phyloP scores from a whole-genome alignment of 208 protist species.

The Leishmania turanica region DNA sequence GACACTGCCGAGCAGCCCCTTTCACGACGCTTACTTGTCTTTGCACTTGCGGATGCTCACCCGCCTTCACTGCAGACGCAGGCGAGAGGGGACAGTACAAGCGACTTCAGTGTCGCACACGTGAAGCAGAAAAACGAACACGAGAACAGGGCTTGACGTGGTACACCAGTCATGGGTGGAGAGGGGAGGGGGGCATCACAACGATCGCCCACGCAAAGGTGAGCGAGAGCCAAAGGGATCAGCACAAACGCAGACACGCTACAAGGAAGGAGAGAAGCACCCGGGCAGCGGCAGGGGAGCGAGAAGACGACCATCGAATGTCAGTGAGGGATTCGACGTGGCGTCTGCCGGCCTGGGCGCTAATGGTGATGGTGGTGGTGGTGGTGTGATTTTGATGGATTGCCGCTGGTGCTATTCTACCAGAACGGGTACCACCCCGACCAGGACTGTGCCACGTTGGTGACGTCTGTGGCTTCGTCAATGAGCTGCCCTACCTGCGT shows the following conservation, averaged over 20 bases:
- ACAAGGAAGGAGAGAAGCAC: neutral
- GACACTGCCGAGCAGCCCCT: neutral
- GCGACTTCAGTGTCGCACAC: neutral
- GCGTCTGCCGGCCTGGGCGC: neutral
- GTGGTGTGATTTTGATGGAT: neutral
- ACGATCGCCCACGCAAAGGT: neutral
- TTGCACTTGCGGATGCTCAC: neutral
- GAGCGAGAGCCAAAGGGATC: neutral
- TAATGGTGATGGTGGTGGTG: neutral
- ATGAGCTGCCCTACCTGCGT: slow-evolving; percentile 87
- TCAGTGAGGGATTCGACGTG: too few species aligned
- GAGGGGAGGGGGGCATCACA: neutral
- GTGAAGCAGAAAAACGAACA: slow-evolving; percentile 14
- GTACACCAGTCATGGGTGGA: neutral
- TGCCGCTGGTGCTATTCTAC: slow-evolving; percentile 31
- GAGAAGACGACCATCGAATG: neutral
- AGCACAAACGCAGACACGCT: neutral
- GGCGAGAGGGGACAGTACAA: neutral
- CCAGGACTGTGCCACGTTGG: slow-evolving; percentile 91
- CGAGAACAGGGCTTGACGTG: neutral
- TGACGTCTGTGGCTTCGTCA: slow-evolving; percentile 78
- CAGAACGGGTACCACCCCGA: slow-evolving; percentile 93
- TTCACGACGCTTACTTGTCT: neutral
- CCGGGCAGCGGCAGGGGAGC: neutral
- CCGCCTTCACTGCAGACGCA: neutral